Percentiles rank a stretch among this genome's conserved stretches.
These are phyloP conservation scores for Pouteria glomerata DNA, from an alignment of 148 eudicot genomes.

Conservation along the genomic window DNA sequence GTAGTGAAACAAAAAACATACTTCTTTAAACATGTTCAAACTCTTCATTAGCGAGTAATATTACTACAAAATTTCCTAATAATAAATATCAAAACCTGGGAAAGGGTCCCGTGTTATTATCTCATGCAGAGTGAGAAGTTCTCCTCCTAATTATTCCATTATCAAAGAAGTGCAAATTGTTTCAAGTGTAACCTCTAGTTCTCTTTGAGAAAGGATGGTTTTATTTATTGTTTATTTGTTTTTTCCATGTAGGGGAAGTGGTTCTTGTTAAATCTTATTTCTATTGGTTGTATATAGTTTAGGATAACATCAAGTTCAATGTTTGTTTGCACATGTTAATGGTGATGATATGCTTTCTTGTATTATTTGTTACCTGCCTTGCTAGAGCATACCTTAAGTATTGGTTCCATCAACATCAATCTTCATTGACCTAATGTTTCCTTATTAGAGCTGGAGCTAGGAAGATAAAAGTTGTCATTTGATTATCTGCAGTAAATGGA, in stretches of 20 bases:
- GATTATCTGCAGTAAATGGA: neutral
- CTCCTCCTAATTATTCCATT: neutral
- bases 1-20: neutral
- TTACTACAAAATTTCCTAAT: neutral
- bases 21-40: neutral
- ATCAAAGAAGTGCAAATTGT: too few relatives aligned
- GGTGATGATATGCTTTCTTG: neutral
- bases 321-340: neutral
- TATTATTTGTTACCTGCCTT: constrained; percentile 3
- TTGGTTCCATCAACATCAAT: neutral
- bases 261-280: too few relatives aligned
- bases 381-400: neutral
- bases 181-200: too few relatives aligned
- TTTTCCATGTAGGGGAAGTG: too few relatives aligned
- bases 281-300: too few relatives aligned
- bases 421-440: neutral
- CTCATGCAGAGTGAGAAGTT: neutral
- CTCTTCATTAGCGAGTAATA: neutral
- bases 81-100: too few relatives aligned
- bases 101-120: too few relatives aligned
- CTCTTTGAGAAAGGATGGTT: too few relatives aligned
- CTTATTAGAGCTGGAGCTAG: neutral
- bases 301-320: neutral
- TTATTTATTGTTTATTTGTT: too few relatives aligned
- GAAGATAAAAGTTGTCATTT: neutral